phyloP scores from a whole-genome alignment of 2,329 filamentous ascomycete species.

The Cladophialophora bantiana region DNA sequence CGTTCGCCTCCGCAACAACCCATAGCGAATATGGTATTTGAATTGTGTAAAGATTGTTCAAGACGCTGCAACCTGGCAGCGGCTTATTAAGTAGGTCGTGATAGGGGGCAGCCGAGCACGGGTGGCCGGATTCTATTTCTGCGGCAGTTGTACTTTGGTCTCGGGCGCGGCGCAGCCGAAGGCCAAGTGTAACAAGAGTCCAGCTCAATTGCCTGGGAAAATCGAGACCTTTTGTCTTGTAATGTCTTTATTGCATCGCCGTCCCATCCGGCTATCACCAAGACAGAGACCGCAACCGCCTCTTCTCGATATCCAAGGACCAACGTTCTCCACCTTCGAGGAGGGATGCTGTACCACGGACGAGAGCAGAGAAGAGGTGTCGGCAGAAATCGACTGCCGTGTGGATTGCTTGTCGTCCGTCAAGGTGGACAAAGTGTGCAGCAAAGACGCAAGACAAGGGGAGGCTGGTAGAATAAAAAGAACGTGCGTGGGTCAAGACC shows the following conservation, averaged over 20 bases:
- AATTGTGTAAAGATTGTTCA: conserved; percentile 17
- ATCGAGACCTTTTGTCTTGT: conserved; percentile 18
- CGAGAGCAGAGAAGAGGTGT: neutral
- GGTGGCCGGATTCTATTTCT: conserved; percentile 18
- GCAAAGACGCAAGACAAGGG: conserved; percentile 26
- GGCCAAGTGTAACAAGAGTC: conserved; percentile 37
- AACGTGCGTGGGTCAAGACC: conserved; percentile 18
- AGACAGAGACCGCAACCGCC: neutral
- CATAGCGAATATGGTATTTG: conserved; percentile 59
- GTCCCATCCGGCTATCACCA: neutral
- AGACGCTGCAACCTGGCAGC: conserved; percentile 37
- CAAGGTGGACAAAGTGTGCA: conserved; percentile 28
- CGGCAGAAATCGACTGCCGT: neutral
- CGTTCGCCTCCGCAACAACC: conserved; percentile 67
- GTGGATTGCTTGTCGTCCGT: neutral
- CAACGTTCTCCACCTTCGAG: neutral
- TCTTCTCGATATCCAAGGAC: conserved; percentile 2
- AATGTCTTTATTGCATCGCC: conserved; percentile 35
- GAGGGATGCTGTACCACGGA: neutral
- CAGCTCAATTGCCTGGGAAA: conserved; percentile 38
- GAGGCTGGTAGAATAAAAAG: conserved; percentile 25
- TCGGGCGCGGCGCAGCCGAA: conserved; percentile 38
- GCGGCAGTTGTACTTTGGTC: conserved; percentile 3
- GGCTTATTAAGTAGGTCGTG: conserved; percentile 20
- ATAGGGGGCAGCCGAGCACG: conserved; percentile 21